Conservation (phyloP, 2,329 filamentous ascomycete species). For the Fusarium avenaceum region DNA sequence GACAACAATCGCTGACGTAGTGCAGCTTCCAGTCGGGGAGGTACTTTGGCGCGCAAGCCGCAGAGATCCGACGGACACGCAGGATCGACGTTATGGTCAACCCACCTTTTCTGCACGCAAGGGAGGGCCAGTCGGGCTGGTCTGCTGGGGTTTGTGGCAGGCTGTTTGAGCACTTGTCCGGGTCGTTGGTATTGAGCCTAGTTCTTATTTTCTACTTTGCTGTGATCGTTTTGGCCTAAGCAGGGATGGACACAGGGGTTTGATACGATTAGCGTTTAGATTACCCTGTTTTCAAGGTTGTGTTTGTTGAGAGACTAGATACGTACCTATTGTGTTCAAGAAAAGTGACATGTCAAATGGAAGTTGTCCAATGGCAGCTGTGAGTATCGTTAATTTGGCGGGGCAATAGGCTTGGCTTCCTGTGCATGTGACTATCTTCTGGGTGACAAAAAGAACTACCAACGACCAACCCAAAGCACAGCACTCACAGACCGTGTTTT, state of each 20-base stretch:
- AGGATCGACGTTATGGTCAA: slow-evolving; percentile 19
- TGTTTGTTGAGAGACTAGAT: not conserved
- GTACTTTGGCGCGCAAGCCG: slow-evolving; percentile 24
- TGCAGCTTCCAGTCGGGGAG: slow-evolving; percentile 26
- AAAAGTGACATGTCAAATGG: not conserved
- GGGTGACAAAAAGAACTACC: not conserved
- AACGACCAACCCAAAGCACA: accelerated
- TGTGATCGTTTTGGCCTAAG: not conserved
- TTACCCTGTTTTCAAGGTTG: not conserved
- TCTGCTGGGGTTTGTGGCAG: not conserved
- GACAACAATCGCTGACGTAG: not conserved
- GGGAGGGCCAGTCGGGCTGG: slow-evolving; percentile 5
- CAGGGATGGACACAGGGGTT: not conserved
- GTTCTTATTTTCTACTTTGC: slow-evolving; percentile 16
- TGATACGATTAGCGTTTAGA: not conserved
- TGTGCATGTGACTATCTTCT: not conserved
- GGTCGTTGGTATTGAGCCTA: slow-evolving; percentile 2
- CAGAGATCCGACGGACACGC: slow-evolving; percentile 19
- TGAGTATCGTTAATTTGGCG: not conserved
- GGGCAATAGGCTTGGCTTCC: not conserved
- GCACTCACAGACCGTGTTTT: not conserved
- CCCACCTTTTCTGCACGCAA: slow-evolving; percentile 7
- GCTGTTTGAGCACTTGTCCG: not conserved
- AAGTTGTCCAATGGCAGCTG: not conserved
- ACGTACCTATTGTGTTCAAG: not conserved